phyloP scores from a whole-genome alignment of 106 monocot species.

The Xerophyta viscosa region DNA sequence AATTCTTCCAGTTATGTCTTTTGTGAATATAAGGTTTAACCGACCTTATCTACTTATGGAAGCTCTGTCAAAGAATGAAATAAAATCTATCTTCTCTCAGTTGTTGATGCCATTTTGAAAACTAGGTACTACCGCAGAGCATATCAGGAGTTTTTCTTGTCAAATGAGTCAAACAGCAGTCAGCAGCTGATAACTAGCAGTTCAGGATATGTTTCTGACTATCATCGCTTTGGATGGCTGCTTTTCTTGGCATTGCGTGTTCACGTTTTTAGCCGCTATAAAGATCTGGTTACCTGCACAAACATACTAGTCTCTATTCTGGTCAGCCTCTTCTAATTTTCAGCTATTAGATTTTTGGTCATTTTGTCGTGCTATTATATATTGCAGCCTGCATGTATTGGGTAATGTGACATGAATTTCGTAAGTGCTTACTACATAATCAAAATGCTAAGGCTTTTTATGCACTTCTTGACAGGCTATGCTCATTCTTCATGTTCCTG shows the following conservation, averaged over 20 bases:
- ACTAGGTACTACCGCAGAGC: slow-evolving; percentile 73
- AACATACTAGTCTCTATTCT: slow-evolving; percentile 68
- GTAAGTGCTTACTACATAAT: too few relatives aligned
- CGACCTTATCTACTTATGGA: too few relatives aligned
- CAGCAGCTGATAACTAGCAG: slow-evolving; percentile 18
- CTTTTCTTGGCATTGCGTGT: slow-evolving; percentile 74
- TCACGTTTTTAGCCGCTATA: slow-evolving; percentile 68
- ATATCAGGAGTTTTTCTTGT: slow-evolving; percentile 64
- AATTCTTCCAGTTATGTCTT: too few relatives aligned
- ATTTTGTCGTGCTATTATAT: neutral
- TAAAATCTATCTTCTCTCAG: too few relatives aligned
- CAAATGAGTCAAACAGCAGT: slow-evolving; percentile 15
- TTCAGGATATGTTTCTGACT: slow-evolving; percentile 52
- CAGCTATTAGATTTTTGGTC: neutral
- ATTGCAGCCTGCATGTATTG: too few relatives aligned
- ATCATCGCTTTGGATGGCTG: slow-evolving; percentile 92
- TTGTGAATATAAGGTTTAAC: too few relatives aligned
- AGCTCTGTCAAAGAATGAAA: too few relatives aligned
- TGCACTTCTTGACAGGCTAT: slow-evolving; percentile 41
- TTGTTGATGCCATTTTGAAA: neutral
- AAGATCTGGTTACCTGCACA: slow-evolving; percentile 85
- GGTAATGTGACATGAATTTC: too few relatives aligned
- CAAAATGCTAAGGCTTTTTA: neutral
- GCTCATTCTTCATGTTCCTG: slow-evolving; percentile 80
- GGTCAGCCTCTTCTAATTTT: neutral